phyloP scores from a whole-genome alignment of 768 basidiomycete genomes.

The Suillus weaverae region DNA sequence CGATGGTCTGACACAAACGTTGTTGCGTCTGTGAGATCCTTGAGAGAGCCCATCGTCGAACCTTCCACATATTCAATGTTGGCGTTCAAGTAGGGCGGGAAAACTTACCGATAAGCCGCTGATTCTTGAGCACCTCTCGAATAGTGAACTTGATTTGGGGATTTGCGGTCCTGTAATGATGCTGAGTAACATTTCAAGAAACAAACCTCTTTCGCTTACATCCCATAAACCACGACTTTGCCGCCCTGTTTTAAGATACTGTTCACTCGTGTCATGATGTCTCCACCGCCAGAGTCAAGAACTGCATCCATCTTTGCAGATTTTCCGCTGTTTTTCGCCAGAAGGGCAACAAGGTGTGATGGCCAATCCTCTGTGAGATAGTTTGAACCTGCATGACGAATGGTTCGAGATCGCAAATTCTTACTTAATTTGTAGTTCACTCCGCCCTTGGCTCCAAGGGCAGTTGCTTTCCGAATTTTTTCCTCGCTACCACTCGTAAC shows the following conservation, averaged over 20 bases:
- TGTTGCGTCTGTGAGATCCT: constrained; percentile 73
- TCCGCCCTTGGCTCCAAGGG: constrained; percentile 76
- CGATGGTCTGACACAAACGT: constrained; percentile 63
- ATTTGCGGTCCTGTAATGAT: constrained; percentile 54
- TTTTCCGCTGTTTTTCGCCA: constrained; percentile 36
- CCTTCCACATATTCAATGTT: constrained; percentile 25
- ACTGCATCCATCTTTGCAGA: constrained; percentile 51
- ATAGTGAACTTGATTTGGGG: constrained; percentile 69
- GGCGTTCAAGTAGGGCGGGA: neutral
- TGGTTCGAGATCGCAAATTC: constrained; percentile 18
- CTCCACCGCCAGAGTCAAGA: constrained; percentile 70
- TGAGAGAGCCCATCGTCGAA: constrained; percentile 81
- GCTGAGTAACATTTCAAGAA: neutral
- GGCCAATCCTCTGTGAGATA: constrained; percentile 50
- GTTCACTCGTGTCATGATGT: constrained; percentile 52
- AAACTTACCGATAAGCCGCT: constrained; percentile 65
- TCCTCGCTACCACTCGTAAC: constrained; percentile 71
- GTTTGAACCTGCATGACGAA: neutral
- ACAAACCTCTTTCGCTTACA: constrained; percentile 39
- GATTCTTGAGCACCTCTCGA: constrained; percentile 74
- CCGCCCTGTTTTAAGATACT: constrained; percentile 58
- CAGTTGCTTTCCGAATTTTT: constrained; percentile 67
- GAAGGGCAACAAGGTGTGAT: constrained; percentile 41
- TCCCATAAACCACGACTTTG: constrained; percentile 63
- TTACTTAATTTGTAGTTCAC: constrained; percentile 68